These are phyloP conservation scores for Rhynchosporium agropyri DNA, from an alignment of 2,329 filamentous ascomycete genomes.

Conservation along the genomic window DNA sequence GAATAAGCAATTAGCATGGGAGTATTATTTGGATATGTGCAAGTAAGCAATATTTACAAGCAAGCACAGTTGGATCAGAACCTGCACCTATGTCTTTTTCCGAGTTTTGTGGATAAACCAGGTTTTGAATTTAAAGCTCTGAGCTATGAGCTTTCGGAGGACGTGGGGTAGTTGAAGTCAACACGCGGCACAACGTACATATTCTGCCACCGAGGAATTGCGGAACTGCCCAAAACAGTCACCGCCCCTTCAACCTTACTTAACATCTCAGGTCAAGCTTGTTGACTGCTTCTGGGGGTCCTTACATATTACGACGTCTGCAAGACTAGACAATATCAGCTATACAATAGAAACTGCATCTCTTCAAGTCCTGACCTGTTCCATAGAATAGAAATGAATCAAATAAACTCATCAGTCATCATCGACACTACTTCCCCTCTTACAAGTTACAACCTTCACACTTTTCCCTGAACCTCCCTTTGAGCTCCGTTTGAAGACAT, in stretches of 20 bases:
- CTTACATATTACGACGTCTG: slow-evolving; percentile 16
- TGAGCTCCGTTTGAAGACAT: slow-evolving; percentile 37
- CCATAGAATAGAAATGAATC: background rate
- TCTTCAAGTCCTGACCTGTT: background rate
- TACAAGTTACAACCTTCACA: slow-evolving; percentile 26
- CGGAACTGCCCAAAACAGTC: background rate
- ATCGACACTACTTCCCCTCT: background rate
- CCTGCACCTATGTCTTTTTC: no score
- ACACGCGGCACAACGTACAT: no score
- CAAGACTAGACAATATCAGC: background rate
- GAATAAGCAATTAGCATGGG: background rate
- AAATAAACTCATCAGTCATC: background rate
- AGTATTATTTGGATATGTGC: no score
- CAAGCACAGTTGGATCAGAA: no score
- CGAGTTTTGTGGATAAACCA: no score
- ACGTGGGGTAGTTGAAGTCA: no score
- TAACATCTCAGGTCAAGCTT: background rate
- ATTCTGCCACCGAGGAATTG: no score
- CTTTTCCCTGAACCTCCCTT: slow-evolving; percentile 31
- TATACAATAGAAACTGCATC: no score
- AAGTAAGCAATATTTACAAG: background rate
- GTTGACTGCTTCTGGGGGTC: slow-evolving; percentile 1
- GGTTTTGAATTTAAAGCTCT: no score
- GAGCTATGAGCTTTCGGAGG: no score
- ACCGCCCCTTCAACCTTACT: background rate